Evolutionary conservation across 129 eudicot species (phyloP).

Genomic region (Gnaphalium uliginosum): DNA sequence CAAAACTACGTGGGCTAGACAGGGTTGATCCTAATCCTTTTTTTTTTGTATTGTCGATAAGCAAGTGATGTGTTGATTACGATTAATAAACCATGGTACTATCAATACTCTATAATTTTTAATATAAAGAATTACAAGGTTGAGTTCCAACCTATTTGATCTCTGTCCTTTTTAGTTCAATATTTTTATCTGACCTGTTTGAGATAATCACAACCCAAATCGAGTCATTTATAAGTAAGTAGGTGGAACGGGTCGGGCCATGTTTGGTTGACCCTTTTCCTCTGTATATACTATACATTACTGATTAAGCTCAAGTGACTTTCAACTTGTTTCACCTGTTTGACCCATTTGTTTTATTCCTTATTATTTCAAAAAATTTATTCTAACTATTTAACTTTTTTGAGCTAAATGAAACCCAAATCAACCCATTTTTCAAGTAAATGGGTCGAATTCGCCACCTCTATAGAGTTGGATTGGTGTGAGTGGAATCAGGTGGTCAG

Average conservation of each 20-base stretch:
- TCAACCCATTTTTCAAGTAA: background rate
- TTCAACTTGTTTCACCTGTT: background rate
- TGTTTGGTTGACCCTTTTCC: background rate
- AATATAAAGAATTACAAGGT: too few relatives aligned
- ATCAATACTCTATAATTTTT: too few relatives aligned
- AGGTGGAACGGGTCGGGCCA: background rate
- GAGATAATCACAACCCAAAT: background rate
- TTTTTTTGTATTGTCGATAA: background rate
- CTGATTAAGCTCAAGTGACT: background rate
- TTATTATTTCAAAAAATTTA: background rate
- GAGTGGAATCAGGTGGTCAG: background rate
- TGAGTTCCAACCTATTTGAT: background rate
- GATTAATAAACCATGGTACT: too few relatives aligned
- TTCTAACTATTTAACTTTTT: background rate
- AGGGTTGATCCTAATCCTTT: background rate
- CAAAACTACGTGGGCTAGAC: background rate
- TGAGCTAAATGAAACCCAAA: background rate
- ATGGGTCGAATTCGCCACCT: background rate
- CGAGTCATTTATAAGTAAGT: background rate
- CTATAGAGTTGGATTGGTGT: background rate
- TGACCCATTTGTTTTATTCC: background rate
- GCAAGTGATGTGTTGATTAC: background rate
- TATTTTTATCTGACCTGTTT: background rate
- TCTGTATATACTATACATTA: too few relatives aligned
- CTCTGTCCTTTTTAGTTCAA: background rate